Conservation (phyloP, 768 basidiomycete genomes). For the Suillus paluster region DNA sequence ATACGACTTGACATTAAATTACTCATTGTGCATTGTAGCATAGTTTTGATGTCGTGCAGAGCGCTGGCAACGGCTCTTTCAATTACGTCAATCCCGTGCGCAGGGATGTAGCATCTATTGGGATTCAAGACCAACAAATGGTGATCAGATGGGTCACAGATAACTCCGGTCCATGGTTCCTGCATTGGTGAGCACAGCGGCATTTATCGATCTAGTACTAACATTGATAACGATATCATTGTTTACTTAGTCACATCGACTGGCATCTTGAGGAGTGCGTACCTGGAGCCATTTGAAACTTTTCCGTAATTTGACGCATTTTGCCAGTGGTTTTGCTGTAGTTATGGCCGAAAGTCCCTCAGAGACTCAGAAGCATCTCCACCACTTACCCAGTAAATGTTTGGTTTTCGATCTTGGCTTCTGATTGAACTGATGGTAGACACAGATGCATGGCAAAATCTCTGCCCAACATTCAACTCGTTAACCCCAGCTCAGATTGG, state of each 20-base stretch:
- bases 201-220: too few relatives aligned
- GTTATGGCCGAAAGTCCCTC: constrained; percentile 6
- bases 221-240: too few relatives aligned
- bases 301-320: constrained; percentile 22
- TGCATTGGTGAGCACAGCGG: constrained; percentile 22
- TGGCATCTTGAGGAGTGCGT: too few relatives aligned
- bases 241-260: too few relatives aligned
- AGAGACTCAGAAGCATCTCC: neutral
- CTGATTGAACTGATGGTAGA: too few relatives aligned
- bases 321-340: constrained; percentile 5
- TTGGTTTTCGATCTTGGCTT: too few relatives aligned
- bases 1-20: neutral
- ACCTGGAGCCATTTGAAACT: too few relatives aligned
- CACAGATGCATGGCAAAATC: too few relatives aligned
- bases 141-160: constrained; percentile 63
- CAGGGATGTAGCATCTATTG: constrained; percentile 32
- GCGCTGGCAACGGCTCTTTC: constrained; percentile 25
- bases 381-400: too few relatives aligned
- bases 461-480: too few relatives aligned
- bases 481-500: too few relatives aligned
- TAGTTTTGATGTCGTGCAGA: constrained; percentile 39
- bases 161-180: constrained; percentile 64
- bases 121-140: constrained; percentile 43
- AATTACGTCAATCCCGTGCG: constrained; percentile 43
- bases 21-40: constrained; percentile 26